phyloP scores from a whole-genome alignment of 345 rosid species.

The Capsella bursapastoris region DNA sequence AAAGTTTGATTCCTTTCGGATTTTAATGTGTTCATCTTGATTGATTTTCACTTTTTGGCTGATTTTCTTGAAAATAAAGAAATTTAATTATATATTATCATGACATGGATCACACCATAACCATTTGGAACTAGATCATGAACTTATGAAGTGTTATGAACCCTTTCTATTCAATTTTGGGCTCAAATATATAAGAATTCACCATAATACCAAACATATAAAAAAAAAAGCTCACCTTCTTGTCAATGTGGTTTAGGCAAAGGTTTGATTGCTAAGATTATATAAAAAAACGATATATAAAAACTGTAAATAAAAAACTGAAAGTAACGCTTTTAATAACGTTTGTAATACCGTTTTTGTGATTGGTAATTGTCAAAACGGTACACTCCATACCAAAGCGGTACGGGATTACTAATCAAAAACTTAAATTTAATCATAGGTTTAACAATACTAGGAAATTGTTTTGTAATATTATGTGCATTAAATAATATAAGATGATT shows the following conservation, averaged over 20 bases:
- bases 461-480: background rate
- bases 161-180: background rate
- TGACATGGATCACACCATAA: background rate
- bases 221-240: background rate
- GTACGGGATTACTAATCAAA: no score
- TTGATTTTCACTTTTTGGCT: slow-evolving; percentile 24
- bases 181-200: background rate
- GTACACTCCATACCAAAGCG: no score
- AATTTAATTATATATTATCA: background rate
- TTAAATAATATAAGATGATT: background rate
- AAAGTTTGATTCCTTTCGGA: slow-evolving; percentile 33
- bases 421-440: background rate
- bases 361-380: no score
- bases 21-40: slow-evolving; percentile 28
- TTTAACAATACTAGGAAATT: background rate
- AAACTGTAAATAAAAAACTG: no score
- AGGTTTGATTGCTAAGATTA: no score
- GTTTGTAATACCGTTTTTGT: no score
- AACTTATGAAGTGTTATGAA: background rate
- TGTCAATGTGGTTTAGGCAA: background rate
- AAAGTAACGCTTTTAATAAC: no score
- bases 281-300: no score
- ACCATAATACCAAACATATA: background rate
- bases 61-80: background rate
- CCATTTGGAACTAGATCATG: slow-evolving; percentile 12